Conservation (phyloP, 2,329 filamentous ascomycete genomes). For the Sporothrix humicola region DNA sequence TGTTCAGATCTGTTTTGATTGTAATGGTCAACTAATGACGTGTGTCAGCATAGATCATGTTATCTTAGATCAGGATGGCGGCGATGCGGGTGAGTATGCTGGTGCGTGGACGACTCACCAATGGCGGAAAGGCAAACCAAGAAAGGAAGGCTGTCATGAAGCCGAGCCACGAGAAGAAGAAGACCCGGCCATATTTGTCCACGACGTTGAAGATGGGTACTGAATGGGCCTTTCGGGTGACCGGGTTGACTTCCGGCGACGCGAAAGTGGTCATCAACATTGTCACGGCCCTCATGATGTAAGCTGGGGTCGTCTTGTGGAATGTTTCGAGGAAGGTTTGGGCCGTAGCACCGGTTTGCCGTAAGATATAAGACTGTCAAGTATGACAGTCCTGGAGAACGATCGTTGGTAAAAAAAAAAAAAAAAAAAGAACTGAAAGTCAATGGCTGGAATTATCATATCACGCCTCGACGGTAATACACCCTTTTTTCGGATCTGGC, state of each 20-base stretch:
- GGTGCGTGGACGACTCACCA: slow-evolving; percentile 44
- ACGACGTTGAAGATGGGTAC: slow-evolving; percentile 79
- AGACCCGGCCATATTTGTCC: slow-evolving; percentile 81
- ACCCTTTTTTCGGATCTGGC: too few species aligned
- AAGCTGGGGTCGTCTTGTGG: too few species aligned
- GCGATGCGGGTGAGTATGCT: background rate
- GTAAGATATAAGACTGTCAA: too few species aligned
- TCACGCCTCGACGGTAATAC: too few species aligned
- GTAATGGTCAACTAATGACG: slow-evolving; percentile 64
- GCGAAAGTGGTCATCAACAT: slow-evolving; percentile 45
- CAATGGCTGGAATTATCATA: too few species aligned
- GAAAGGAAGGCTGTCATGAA: slow-evolving; percentile 90
- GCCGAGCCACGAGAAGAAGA: slow-evolving; percentile 87
- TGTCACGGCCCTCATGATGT: too few species aligned
- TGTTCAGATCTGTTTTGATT: slow-evolving; percentile 77
- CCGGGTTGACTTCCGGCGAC: slow-evolving; percentile 77
- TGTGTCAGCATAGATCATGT: background rate
- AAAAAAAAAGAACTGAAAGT: too few species aligned
- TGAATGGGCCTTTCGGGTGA: slow-evolving; percentile 80
- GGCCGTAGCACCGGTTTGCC: too few species aligned
- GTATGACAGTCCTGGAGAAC: too few species aligned
- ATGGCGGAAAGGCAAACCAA: slow-evolving; percentile 89
- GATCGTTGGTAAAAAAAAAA: too few species aligned
- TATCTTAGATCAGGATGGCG: background rate
- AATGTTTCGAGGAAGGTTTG: too few species aligned